These are phyloP conservation scores for Schizosaccharomyces cryophilus DNA, from an alignment of 805 yeast genomes.

Conservation along the genomic window DNA sequence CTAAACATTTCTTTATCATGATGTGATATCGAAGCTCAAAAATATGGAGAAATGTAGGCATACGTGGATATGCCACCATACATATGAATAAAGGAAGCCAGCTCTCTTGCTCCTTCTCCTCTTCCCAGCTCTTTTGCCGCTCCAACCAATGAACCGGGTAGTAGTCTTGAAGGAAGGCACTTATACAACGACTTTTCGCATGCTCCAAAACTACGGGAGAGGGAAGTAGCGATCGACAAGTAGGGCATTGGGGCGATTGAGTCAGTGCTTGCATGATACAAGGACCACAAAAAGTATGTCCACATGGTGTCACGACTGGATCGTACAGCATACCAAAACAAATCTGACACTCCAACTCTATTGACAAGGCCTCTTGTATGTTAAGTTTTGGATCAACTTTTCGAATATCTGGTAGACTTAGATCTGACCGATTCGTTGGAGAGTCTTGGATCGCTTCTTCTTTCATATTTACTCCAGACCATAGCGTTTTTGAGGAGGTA, in stretches of 20 bases:
- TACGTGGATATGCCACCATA: background rate
- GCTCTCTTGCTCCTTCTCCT: background rate
- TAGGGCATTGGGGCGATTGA: conserved; percentile 4
- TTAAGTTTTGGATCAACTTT: too few relatives aligned
- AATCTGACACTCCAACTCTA: conserved; percentile 4
- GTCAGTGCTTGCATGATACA: conserved; percentile 5
- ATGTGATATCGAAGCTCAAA: conserved; percentile 3
- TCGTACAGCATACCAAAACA: conserved; percentile 5
- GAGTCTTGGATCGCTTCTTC: too few relatives aligned
- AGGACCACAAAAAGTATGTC: conserved; percentile 6
- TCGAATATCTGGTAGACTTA: too few relatives aligned
- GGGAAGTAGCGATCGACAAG: conserved; percentile 4
- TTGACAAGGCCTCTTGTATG: background rate
- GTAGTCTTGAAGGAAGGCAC: background rate
- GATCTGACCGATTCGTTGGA: too few relatives aligned
- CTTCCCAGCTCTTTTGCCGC: background rate
- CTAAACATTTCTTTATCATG: background rate
- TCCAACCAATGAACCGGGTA: background rate
- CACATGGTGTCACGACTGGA: conserved; percentile 5
- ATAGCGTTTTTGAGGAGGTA: too few relatives aligned
- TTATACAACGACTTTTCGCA: background rate
- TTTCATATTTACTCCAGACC: too few relatives aligned
- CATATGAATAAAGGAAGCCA: conserved; percentile 1
- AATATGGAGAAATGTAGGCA: conserved; percentile 2
- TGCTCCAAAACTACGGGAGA: background rate